Percentiles rank a stretch among this genome's conserved stretches.
Conservation (phyloP, 352 stramenopile genomes). For the Pythium brassicae region DNA sequence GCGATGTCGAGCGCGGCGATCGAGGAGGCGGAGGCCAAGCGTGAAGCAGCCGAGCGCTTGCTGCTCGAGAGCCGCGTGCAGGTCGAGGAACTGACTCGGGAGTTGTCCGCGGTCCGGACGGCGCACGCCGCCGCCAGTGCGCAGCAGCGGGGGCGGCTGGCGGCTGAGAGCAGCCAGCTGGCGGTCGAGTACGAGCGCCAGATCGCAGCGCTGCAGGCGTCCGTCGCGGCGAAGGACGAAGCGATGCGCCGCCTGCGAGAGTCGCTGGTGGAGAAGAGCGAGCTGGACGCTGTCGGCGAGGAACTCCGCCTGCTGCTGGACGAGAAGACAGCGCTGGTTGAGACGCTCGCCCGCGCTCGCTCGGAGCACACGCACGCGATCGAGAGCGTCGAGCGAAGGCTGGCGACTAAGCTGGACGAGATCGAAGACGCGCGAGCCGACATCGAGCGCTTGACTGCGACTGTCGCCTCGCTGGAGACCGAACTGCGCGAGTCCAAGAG, state of each 20-base stretch:
- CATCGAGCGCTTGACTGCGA: slow-evolving; percentile 31
- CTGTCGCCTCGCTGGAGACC: slow-evolving; percentile 31
- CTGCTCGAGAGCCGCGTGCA: slow-evolving; percentile 49
- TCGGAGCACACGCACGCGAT: slow-evolving; percentile 29
- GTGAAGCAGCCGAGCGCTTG: slow-evolving; percentile 47
- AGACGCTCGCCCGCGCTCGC: slow-evolving; percentile 33
- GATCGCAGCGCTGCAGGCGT: slow-evolving; percentile 35
- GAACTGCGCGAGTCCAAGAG: slow-evolving; percentile 28
- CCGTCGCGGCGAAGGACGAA: slow-evolving; percentile 42
- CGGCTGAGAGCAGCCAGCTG: slow-evolving; percentile 37
- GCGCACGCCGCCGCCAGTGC: slow-evolving; percentile 31
- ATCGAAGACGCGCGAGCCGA: slow-evolving; percentile 22
- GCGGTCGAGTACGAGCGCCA: slow-evolving; percentile 45
- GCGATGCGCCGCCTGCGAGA: slow-evolving; percentile 34
- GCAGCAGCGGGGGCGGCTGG: slow-evolving; percentile 29
- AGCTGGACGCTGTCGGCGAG: slow-evolving; percentile 40
- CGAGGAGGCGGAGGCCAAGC: slow-evolving; percentile 20
- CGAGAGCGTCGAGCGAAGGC: background rate
- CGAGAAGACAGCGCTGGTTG: slow-evolving; percentile 50
- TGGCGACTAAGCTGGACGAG: too few relatives aligned
- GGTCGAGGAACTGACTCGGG: slow-evolving; percentile 50
- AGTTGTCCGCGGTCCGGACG: slow-evolving; percentile 38
- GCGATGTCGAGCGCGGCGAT: slow-evolving; percentile 10
- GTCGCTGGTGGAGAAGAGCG: slow-evolving; percentile 42
- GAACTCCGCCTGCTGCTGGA: slow-evolving; percentile 32